Evolutionary conservation across 305 asterid species (phyloP).

Genomic region (Rubia tinctorum): DNA sequence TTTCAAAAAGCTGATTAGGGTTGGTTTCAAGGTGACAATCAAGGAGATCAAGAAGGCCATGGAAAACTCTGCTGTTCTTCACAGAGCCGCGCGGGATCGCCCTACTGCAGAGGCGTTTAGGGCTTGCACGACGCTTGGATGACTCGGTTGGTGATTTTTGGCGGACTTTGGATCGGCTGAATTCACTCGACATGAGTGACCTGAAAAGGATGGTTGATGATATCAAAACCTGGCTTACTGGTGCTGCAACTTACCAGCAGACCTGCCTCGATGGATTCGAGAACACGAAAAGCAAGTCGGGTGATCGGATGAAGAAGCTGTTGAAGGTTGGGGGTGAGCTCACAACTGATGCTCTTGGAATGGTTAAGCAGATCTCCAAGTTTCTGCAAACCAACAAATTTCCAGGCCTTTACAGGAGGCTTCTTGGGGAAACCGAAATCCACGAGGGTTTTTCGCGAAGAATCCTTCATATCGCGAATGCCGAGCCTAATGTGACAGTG

Average conservation of each 20-base stretch:
- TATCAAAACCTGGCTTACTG: slow-evolving; percentile 58
- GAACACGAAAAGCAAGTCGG: slow-evolving; percentile 57
- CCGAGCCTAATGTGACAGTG: slow-evolving; percentile 47
- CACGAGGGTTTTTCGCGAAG: slow-evolving; percentile 19
- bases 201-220: slow-evolving; percentile 32
- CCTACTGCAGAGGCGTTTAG: slow-evolving; percentile 28
- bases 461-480: slow-evolving; percentile 26
- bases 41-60: slow-evolving; percentile 14
- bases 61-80: slow-evolving; percentile 17
- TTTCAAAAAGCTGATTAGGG: slow-evolving; percentile 18
- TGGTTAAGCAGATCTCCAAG: slow-evolving; percentile 43
- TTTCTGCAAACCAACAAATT: slow-evolving; percentile 31
- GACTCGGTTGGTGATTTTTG: slow-evolving; percentile 42
- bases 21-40: slow-evolving; percentile 14
- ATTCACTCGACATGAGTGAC: slow-evolving; percentile 15
- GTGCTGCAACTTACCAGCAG: slow-evolving; percentile 21
- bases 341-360: slow-evolving; percentile 71
- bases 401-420: slow-evolving; percentile 34
- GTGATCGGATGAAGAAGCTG: slow-evolving; percentile 37
- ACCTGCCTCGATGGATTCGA: slow-evolving; percentile 80
- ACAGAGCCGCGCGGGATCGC: slow-evolving; percentile 26
- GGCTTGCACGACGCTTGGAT: slow-evolving; percentile 37
- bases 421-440: slow-evolving; percentile 28
- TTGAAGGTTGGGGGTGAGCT: slow-evolving; percentile 46
- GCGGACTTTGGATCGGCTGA: slow-evolving; percentile 21